Evolutionary conservation across 176 grass and related monocot species (phyloP), one percentile per base, ranked within the genome.

Genomic region (Avena insularis): DNA sequence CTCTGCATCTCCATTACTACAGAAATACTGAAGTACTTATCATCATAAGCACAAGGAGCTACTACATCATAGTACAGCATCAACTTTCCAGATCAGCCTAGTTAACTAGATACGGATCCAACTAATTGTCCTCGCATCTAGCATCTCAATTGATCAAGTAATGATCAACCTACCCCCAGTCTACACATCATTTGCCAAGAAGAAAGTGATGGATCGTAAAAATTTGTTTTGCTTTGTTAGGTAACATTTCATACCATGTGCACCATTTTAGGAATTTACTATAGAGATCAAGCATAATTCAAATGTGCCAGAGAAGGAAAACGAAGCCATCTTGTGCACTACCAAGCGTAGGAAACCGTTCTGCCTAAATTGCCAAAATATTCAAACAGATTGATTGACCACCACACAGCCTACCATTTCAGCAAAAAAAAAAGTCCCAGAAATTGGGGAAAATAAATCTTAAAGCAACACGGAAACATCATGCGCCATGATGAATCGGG

Each of bases 61-160:
- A 88, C 27, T 40, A 23, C 21, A 59, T 78, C 40, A 43, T 43
- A 43, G 20, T 77, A 69, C 48, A 73, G 2, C 33, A 81, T 3
- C 36, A 36, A 50, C 48, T 85, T 81, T 89, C 38, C 59, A 85
- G 67, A 85, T 57, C 69, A 85, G 49, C 69, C 49, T 56, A 85
- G 79, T 76, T 25, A 68, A 29, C 21, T 68, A 60, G 27, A 78
- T 90, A 60, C 23, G 11, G 84, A 23, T 90, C 60, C 40, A 90
- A 82, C 16, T 82, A 54, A 27, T 82, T 78, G 43, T 31, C 20
- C 88, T 51, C 62, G 1, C 53, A 74, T 61, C 27, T 29, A 48
- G 38, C 61, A 67, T 36, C 55, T 71, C 76, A 61, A 40, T 38
- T 87, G 77, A 73, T 38, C 73, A 27, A 77, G 71, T 50, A 67